Conservation (phyloP, 2,329 filamentous ascomycete genomes). For the Fusarium sp. region DNA sequence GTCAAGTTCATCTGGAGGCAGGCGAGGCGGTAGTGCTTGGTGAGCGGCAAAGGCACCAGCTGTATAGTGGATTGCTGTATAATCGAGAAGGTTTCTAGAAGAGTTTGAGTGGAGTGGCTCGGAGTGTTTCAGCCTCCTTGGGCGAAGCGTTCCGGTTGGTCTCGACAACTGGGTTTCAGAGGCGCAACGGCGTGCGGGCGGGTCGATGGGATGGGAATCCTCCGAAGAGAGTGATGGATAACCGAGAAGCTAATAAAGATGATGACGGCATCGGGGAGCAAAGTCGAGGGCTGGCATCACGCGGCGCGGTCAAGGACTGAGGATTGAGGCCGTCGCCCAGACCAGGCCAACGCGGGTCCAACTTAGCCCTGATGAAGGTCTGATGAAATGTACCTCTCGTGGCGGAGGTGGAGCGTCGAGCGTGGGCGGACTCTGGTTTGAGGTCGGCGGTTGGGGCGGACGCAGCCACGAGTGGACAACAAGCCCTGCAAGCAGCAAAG, state of each 20-base stretch:
- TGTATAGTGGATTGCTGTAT: constrained; percentile 33
- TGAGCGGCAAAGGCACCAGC: constrained; percentile 16
- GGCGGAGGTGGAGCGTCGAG: constrained; percentile 45
- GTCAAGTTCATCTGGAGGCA: constrained; percentile 1
- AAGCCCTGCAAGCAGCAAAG: constrained; percentile 36
- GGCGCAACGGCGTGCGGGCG: constrained; percentile 39
- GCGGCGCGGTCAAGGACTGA: constrained; percentile 44
- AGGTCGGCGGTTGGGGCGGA: constrained; percentile 50
- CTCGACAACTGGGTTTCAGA: constrained; percentile 39
- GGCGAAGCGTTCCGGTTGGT: constrained; percentile 37
- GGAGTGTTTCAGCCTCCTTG: constrained; percentile 44
- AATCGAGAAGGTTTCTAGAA: constrained; percentile 51
- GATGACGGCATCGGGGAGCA: constrained; percentile 42
- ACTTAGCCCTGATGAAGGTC: constrained; percentile 36
- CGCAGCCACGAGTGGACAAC: constrained; percentile 46
- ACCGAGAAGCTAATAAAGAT: constrained; percentile 27
- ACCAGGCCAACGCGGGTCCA: constrained; percentile 43
- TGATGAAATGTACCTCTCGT: constrained; percentile 37
- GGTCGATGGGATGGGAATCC: constrained; percentile 43
- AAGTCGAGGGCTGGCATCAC: constrained; percentile 38
- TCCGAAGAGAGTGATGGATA: constrained; percentile 38
- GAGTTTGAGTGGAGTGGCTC: constrained; percentile 40
- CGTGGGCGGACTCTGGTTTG: constrained; percentile 48
- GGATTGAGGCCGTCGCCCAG: constrained; percentile 48
- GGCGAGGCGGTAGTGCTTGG: constrained; percentile 9